These are phyloP conservation scores for Pythium chondricola DNA, from an alignment of 352 stramenopile genomes.

Conservation along the genomic window DNA sequence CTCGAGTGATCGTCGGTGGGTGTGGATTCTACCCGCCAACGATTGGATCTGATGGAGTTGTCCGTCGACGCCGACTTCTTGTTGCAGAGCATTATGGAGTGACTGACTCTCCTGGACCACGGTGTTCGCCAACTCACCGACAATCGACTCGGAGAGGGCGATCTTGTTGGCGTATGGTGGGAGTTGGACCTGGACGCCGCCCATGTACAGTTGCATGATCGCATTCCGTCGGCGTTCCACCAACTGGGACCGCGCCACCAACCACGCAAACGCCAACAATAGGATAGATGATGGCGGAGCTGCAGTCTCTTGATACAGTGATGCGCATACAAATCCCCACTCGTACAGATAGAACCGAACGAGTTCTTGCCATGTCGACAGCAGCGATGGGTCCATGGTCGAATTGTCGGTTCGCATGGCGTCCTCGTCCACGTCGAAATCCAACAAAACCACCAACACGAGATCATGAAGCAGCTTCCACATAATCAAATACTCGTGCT, in stretches of 20 bases:
- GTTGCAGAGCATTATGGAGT: neutral
- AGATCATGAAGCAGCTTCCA: constrained; percentile 66
- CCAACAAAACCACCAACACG: constrained; percentile 46
- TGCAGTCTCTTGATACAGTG: constrained; percentile 26
- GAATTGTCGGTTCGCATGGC: constrained; percentile 23
- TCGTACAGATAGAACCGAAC: constrained; percentile 56
- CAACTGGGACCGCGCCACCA: constrained; percentile 39
- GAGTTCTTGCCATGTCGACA: constrained; percentile 28
- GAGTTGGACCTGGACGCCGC: neutral
- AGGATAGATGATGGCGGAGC: constrained; percentile 29
- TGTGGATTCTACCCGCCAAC: constrained; percentile 27
- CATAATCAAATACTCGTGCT: constrained; percentile 40
- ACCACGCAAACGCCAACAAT: constrained; percentile 45
- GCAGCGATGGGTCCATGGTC: constrained; percentile 19
- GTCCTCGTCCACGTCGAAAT: constrained; percentile 44
- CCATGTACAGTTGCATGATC: constrained; percentile 33
- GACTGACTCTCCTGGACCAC: neutral
- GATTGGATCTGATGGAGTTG: constrained; percentile 25
- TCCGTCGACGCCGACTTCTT: neutral
- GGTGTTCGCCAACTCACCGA: constrained; percentile 5
- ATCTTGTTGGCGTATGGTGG: constrained; percentile 39
- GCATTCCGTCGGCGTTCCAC: constrained; percentile 35
- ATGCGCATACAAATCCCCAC: constrained; percentile 49
- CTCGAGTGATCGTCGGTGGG: constrained; percentile 31
- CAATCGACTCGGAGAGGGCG: constrained; percentile 10